Evolutionary conservation across 805 yeast species (phyloP).

Genomic region (Middelhovenomyces tepae): DNA sequence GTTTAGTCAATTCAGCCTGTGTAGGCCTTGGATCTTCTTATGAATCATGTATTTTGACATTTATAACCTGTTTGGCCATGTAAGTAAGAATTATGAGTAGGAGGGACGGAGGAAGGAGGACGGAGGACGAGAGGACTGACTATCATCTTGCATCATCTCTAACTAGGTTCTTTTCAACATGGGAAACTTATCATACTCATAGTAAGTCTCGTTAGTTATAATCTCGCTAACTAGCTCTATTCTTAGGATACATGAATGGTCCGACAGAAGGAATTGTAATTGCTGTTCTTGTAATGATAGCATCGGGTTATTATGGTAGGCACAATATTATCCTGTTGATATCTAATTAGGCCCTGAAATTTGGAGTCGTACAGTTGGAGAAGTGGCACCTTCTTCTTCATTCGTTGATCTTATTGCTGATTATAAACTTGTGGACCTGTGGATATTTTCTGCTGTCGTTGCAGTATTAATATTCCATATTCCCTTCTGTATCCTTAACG

Average conservation of each 20-base stretch:
- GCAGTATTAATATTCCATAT: slow-evolving; percentile 50
- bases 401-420: not conserved
- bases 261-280: slow-evolving; percentile 92
- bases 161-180: slow-evolving; percentile 75
- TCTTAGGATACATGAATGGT: slow-evolving; percentile 75
- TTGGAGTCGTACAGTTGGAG: not conserved
- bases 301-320: slow-evolving; percentile 60
- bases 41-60: slow-evolving; percentile 65
- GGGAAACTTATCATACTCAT: slow-evolving; percentile 94
- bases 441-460: slow-evolving; percentile 22
- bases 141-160: no score
- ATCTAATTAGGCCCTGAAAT: not conserved
- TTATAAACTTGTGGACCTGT: slow-evolving; percentile 14
- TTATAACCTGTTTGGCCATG: slow-evolving; percentile 53
- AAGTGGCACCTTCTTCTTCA: not conserved
- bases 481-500: slow-evolving; percentile 50
- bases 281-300: slow-evolving; percentile 45
- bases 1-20: slow-evolving; percentile 66
- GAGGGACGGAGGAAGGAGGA: slow-evolving; percentile 16
- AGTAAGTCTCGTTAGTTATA: no score
- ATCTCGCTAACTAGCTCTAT: no score
- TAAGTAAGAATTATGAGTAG: no score
- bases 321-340: no score
- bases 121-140: slow-evolving; percentile 1
- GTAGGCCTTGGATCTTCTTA: slow-evolving; percentile 71